Conservation (phyloP, 225 moss, liverwort and hornwort species). For the Sphagnum tenellum region DNA sequence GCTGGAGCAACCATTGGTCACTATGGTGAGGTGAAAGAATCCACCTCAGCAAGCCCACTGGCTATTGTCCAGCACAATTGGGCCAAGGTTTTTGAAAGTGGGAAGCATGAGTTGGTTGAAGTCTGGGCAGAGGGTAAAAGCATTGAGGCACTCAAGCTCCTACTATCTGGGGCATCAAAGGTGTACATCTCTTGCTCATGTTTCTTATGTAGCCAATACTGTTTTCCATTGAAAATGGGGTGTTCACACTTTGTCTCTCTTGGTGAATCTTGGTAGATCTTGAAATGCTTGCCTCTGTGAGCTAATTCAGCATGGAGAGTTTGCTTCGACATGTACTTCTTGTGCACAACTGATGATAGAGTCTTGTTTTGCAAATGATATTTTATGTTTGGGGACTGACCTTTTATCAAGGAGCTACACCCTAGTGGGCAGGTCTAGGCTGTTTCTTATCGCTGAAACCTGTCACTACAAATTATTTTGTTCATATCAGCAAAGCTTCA, state of each 20-base stretch:
- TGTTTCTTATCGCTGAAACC: neutral
- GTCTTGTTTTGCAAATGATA: too few species aligned
- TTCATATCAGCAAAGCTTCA: too few species aligned
- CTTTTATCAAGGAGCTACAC: neutral
- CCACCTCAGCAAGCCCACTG: slow-evolving; percentile 15
- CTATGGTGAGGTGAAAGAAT: slow-evolving; percentile 22
- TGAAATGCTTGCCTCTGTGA: too few species aligned
- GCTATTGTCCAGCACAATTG: slow-evolving; percentile 44
- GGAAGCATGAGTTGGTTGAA: slow-evolving; percentile 69
- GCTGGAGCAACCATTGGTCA: slow-evolving; percentile 49
- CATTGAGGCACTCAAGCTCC: slow-evolving; percentile 57
- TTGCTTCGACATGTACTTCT: too few species aligned
- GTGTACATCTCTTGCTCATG: slow-evolving; percentile 13
- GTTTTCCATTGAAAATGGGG: too few species aligned
- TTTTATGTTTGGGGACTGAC: too few species aligned
- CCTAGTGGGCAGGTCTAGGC: neutral
- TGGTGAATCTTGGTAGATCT: too few species aligned
- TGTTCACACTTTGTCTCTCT: too few species aligned
- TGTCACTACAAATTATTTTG: neutral
- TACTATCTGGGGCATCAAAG: slow-evolving; percentile 74
- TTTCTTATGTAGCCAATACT: too few species aligned
- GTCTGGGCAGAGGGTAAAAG: slow-evolving; percentile 75
- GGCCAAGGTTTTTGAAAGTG: slow-evolving; percentile 67
- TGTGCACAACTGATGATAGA: too few species aligned
- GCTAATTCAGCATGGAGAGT: too few species aligned